phyloP scores from a whole-genome alignment of 2,329 filamentous ascomycete genomes.

The Metarhizium guizhouense region DNA sequence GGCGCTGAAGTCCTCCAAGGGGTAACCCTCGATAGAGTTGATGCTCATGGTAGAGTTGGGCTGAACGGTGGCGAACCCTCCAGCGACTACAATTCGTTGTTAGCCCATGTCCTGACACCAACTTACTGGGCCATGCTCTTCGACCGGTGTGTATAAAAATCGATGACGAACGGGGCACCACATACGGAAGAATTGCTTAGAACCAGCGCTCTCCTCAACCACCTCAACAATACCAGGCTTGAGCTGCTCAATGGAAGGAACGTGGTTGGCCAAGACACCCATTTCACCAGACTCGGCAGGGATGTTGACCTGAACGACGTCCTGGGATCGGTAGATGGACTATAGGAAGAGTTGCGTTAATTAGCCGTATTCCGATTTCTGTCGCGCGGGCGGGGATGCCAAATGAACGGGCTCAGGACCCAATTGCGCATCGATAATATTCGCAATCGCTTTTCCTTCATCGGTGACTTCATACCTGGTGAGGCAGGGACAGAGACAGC shows the following conservation, averaged over 20 bases:
- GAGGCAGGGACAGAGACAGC: slow-evolving; percentile 93
- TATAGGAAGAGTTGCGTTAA: slow-evolving; percentile 39
- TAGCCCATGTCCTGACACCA: slow-evolving; percentile 1
- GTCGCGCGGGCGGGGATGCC: slow-evolving; percentile 9
- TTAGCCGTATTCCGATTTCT: slow-evolving; percentile 29
- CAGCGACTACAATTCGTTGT: slow-evolving; percentile 59
- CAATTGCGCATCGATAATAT: slow-evolving; percentile 18
- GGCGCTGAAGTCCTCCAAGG: slow-evolving; percentile 90
- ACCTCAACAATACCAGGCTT: slow-evolving; percentile 94
- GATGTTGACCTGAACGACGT: slow-evolving; percentile 93
- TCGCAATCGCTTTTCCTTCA: slow-evolving; percentile 11
- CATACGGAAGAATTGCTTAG: slow-evolving; percentile 98
- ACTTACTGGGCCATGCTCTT: not conserved
- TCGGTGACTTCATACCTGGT: slow-evolving; percentile 67
- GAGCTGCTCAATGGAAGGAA: slow-evolving; percentile 97
- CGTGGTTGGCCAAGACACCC: slow-evolving; percentile 98
- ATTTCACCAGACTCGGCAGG: slow-evolving; percentile 97
- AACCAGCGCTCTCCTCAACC: slow-evolving; percentile 79
- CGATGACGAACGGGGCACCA: slow-evolving; percentile 16
- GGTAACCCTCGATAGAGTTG: slow-evolving; percentile 93
- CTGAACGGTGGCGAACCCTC: slow-evolving; percentile 94
- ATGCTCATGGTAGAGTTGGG: slow-evolving; percentile 92
- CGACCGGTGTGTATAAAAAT: not conserved
- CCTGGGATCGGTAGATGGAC: slow-evolving; percentile 61
- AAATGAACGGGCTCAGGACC: slow-evolving; percentile 8